A percentile compares a stretch with the other conserved stretches of the same genome.
Conservation (phyloP, 352 stramenopile genomes). For the Phytophthora fragariae region DNA sequence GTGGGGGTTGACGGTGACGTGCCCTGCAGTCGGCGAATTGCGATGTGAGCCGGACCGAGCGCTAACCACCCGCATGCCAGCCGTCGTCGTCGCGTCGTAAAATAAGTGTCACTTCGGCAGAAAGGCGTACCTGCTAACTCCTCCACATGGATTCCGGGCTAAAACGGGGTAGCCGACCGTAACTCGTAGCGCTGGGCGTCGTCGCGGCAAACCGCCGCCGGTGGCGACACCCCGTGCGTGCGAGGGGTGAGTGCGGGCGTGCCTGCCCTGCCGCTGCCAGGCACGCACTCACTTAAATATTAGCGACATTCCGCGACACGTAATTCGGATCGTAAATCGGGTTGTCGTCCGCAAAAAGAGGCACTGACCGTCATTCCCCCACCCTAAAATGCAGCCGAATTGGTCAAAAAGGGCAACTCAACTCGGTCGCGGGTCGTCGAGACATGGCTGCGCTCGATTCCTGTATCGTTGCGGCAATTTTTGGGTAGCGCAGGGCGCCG, state of each 20-base stretch:
- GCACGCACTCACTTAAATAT: background rate
- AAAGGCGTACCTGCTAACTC: slow-evolving; percentile 35
- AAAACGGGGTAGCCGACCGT: slow-evolving; percentile 19
- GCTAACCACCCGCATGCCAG: slow-evolving; percentile 32
- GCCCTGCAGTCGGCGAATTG: slow-evolving; percentile 37
- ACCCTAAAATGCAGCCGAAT: too few relatives aligned
- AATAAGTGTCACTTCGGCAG: slow-evolving; percentile 43
- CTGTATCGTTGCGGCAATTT: slow-evolving; percentile 24
- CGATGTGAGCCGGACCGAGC: slow-evolving; percentile 35
- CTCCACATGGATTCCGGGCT: slow-evolving; percentile 40
- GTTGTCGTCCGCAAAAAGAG: background rate
- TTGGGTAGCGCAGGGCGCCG: slow-evolving; percentile 5
- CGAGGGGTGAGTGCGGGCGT: slow-evolving; percentile 17
- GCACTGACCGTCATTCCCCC: background rate
- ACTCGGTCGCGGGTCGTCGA: slow-evolving; percentile 32
- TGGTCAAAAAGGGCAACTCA: slow-evolving; percentile 28
- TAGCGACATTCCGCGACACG: slow-evolving; percentile 6
- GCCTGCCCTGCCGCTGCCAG: background rate
- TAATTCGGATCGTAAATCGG: slow-evolving; percentile 22
- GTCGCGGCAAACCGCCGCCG: slow-evolving; percentile 20
- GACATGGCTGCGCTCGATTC: slow-evolving; percentile 33
- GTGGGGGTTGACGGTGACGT: slow-evolving; percentile 1
- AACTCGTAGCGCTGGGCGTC: slow-evolving; percentile 7
- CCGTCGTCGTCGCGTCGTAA: slow-evolving; percentile 34
- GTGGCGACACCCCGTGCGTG: slow-evolving; percentile 38